Evolutionary conservation across 1,139 yeast species (phyloP).

Genomic region (Saccharomyces hybrid): DNA sequence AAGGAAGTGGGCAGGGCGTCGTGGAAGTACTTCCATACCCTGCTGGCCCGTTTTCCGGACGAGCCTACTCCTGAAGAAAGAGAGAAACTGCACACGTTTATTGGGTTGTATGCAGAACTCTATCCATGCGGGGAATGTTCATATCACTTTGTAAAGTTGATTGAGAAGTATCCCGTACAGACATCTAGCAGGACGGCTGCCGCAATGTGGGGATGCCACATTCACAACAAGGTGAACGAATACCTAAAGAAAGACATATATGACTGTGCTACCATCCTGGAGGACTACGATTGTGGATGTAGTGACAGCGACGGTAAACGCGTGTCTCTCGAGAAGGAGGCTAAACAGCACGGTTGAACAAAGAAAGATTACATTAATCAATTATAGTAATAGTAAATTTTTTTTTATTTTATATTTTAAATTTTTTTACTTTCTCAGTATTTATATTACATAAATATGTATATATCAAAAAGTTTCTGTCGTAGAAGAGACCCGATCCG

Average conservation of each 20-base stretch:
- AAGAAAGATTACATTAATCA: not conserved
- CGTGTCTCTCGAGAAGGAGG: constrained; percentile 13
- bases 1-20: constrained; percentile 65
- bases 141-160: constrained; percentile 67
- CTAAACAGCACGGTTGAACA: constrained; percentile 11
- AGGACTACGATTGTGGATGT: constrained; percentile 95
- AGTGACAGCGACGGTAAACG: constrained; percentile 15
- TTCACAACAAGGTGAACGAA: constrained; percentile 84
- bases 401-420: too few relatives aligned
- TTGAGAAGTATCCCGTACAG: constrained; percentile 78
- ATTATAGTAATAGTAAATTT: too few relatives aligned
- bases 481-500: not conserved
- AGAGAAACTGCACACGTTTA: constrained; percentile 48
- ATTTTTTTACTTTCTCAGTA: not conserved
- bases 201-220: constrained; percentile 91
- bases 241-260: constrained; percentile 61
- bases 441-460: not conserved
- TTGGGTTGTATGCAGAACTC: constrained; percentile 61
- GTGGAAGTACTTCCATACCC: constrained; percentile 87
- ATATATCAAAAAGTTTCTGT: not conserved
- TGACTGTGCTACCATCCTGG: constrained; percentile 77
- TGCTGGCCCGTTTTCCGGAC: constrained; percentile 86
- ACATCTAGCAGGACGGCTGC: constrained; percentile 70
- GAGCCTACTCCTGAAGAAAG: constrained; percentile 59
- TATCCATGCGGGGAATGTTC: constrained; percentile 97